Evolutionary conservation across 306 rosid genomes (phyloP).

Genomic region (apple (Malus domestica)): DNA sequence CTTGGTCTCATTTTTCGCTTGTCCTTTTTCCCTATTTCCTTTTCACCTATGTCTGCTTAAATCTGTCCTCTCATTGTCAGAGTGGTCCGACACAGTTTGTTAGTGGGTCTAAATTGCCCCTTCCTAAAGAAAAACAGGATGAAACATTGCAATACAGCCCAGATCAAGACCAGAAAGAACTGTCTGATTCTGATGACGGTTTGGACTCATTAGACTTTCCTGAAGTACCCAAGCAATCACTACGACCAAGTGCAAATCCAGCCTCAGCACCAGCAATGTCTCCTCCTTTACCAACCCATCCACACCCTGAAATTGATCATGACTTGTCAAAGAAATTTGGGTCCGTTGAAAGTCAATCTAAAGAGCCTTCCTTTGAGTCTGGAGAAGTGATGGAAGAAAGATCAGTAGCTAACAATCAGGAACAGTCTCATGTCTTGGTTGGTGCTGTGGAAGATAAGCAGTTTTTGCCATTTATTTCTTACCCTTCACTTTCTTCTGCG

Average conservation of each 20-base stretch:
- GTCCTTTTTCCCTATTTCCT: neutral
- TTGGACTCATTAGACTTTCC: slow-evolving; percentile 68
- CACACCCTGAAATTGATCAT: slow-evolving; percentile 28
- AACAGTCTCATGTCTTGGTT: slow-evolving; percentile 34
- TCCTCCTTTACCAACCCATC: slow-evolving; percentile 27
- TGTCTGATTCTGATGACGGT: slow-evolving; percentile 62
- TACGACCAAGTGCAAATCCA: slow-evolving; percentile 32
- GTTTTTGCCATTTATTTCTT: slow-evolving; percentile 73
- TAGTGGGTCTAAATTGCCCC: slow-evolving; percentile 54
- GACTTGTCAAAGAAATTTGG: slow-evolving; percentile 29
- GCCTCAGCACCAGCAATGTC: slow-evolving; percentile 45
- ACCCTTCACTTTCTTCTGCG: slow-evolving; percentile 48
- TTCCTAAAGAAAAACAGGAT: slow-evolving; percentile 61
- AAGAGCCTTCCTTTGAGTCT: slow-evolving; percentile 19
- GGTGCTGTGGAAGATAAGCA: slow-evolving; percentile 51
- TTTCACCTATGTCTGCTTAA: neutral
- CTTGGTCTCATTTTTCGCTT: slow-evolving; percentile 1
- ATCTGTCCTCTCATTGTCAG: slow-evolving; percentile 37
- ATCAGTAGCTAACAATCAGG: slow-evolving; percentile 29
- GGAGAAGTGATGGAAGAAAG: slow-evolving; percentile 27
- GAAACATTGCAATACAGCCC: slow-evolving; percentile 28
- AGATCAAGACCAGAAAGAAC: slow-evolving; percentile 36
- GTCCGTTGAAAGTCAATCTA: slow-evolving; percentile 18
- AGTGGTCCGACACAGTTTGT: slow-evolving; percentile 58
- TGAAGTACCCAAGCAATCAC: slow-evolving; percentile 58